Percentiles rank a stretch among this genome's conserved stretches.
These are phyloP conservation scores for Pythium sukuiense DNA, from an alignment of 352 stramenopile species.

Conservation along the genomic window DNA sequence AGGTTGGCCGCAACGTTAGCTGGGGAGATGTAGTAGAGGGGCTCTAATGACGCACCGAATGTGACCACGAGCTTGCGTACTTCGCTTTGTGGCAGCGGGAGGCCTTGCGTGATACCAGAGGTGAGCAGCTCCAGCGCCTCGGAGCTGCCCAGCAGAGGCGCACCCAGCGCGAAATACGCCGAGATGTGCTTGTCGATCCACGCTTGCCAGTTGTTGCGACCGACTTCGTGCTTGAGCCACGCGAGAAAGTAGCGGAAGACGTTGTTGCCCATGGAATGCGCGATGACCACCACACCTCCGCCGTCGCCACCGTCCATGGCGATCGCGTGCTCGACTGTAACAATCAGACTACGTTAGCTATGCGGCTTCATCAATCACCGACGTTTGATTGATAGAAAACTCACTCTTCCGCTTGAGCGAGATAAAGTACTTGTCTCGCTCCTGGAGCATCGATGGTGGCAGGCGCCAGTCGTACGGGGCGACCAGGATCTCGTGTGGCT, in stretches of 20 bases:
- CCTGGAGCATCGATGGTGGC: slow-evolving; percentile 65
- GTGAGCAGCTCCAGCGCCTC: slow-evolving; percentile 70
- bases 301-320: slow-evolving; percentile 37
- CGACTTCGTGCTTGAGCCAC: slow-evolving; percentile 78
- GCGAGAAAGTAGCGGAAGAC: slow-evolving; percentile 83
- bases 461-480: slow-evolving; percentile 82
- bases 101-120: slow-evolving; percentile 58
- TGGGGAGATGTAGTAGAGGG: neutral
- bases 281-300: slow-evolving; percentile 67
- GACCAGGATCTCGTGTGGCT: slow-evolving; percentile 67
- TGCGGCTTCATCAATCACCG: neutral
- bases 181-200: slow-evolving; percentile 81
- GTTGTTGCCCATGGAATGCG: slow-evolving; percentile 81
- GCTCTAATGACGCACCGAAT: slow-evolving; percentile 43
- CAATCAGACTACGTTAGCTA: neutral
- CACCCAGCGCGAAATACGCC: slow-evolving; percentile 73
- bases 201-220: slow-evolving; percentile 62
- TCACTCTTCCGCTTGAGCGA: slow-evolving; percentile 73
- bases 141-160: slow-evolving; percentile 67
- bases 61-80: slow-evolving; percentile 71
- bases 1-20: neutral
- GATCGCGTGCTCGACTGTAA: slow-evolving; percentile 62
- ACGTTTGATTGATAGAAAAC: slow-evolving; percentile 13
- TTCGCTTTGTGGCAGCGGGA: slow-evolving; percentile 64
- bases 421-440: slow-evolving; percentile 75